phyloP scores from a whole-genome alignment of 2,329 filamentous ascomycete species.

The Aspergillus candidus region DNA sequence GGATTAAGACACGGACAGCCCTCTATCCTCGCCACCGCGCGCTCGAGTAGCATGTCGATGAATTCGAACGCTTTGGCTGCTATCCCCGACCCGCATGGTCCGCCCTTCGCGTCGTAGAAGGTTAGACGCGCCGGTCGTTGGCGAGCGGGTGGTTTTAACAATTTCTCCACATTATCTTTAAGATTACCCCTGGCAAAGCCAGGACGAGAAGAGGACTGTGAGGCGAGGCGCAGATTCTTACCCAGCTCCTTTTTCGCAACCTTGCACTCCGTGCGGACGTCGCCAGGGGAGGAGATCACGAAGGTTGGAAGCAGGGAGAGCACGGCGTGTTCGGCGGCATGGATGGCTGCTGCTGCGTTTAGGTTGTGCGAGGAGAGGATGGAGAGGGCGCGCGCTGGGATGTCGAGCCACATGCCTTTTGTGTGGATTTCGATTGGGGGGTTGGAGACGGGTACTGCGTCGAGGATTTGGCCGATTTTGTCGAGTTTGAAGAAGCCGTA shows the following conservation, averaged over 20 bases:
- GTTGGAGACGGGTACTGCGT: constrained; percentile 89
- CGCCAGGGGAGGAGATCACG: constrained; percentile 81
- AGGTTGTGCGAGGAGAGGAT: constrained; percentile 67
- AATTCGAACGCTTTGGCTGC: constrained; percentile 93
- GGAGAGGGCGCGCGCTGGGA: constrained; percentile 70
- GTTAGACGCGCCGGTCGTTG: constrained; percentile 84
- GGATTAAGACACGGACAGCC: constrained; percentile 61
- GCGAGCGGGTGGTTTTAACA: constrained; percentile 41
- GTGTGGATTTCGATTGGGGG: constrained; percentile 78
- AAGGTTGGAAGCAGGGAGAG: constrained; percentile 84
- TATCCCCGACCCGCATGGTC: constrained; percentile 74
- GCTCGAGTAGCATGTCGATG: constrained; percentile 67
- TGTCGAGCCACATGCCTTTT: constrained; percentile 94
- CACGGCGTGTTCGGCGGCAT: constrained; percentile 89
- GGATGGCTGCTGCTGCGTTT: constrained; percentile 82
- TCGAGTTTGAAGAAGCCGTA: constrained; percentile 99
- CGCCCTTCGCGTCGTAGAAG: constrained; percentile 93
- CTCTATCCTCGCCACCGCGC: constrained; percentile 71
- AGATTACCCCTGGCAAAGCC: not conserved
- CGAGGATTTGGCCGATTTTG: constrained; percentile 73
- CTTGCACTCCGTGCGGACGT: constrained; percentile 94
- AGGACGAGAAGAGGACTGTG: constrained; percentile 2
- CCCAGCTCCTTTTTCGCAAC: constrained; percentile 81
- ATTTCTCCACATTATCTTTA: constrained; percentile 12
- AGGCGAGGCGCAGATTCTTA: constrained; percentile 38